Evolutionary conservation across 2,329 filamentous ascomycete genomes (phyloP), one percentile per base, ranked within the genome.

Genomic region (Leptodontidium sp.): DNA sequence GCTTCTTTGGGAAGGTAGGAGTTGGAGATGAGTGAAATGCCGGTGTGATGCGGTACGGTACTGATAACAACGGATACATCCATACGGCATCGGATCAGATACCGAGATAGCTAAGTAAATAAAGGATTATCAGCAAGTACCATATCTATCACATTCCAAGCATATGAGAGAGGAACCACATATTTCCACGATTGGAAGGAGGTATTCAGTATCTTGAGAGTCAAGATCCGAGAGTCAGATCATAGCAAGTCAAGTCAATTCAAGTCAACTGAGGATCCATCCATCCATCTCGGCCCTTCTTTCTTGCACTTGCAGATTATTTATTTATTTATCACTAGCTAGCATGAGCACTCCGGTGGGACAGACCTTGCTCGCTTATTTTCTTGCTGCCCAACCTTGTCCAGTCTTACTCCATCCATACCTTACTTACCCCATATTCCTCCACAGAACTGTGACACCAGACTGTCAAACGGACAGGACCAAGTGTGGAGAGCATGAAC

Each of bases 261-360:
- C 21, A 21, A 50, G 38, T 40, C 38, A 40, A 11, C 5, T 40
- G 47, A 50, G 5, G n/a, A 50, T 50, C 45, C 1, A 43, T 43
- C 57, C 38, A 45, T 45, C 4, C 5, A 45, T 59, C 38, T 43
- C 57, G 57, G 35, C 57, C 57, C 57, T 59, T 24, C 57, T 59
- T 59, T 59, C 57, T 59, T 59, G 57, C 57, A 59, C 55, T 58
- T 50, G n/a, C n/a, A 35, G 35, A 58, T n/a, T 32, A 32, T 32
- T 32, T 32, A 32, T 32, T 32, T 32, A 32, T 32, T 32, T 32
- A 32, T 32, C 6, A 17, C 40, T 21, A 9, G 29, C 55, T 58
- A n/a, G 8, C 3, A 58, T 3, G n/a, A 24, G 24, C n/a, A 59
- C 21, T 32, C 29, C 29, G 29, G 29, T 32, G 29, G 29, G 29